These are phyloP conservation scores for Metschnikowia borealis DNA, from an alignment of 805 yeast species.

Conservation along the genomic window DNA sequence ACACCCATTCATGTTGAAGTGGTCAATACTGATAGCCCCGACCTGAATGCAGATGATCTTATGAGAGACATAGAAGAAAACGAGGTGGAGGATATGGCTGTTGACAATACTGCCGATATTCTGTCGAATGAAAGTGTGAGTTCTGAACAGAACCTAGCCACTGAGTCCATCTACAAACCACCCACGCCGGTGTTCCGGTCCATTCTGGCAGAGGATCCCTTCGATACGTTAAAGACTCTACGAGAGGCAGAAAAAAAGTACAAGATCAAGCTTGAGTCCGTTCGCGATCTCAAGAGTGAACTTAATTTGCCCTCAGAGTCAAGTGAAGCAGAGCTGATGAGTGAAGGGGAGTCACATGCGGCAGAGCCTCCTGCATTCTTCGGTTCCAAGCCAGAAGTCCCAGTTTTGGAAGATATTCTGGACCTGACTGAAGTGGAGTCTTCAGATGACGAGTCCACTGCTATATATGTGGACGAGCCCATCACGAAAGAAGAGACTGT, in stretches of 20 bases:
- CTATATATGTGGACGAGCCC: conserved; percentile 10
- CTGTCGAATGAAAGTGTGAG: background rate
- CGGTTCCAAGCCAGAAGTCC: conserved; percentile 7
- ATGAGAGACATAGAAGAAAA: background rate
- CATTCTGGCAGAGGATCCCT: conserved; percentile 10
- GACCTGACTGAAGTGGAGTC: background rate
- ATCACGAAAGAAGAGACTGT: conserved; percentile 6
- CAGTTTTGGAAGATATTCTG: conserved; percentile 7
- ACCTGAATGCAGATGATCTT: background rate
- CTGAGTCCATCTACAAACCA: background rate
- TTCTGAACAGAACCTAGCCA: background rate
- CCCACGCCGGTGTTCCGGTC: conserved; percentile 12
- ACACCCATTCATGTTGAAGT: background rate
- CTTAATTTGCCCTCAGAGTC: conserved; percentile 6
- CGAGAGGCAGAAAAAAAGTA: conserved; percentile 13
- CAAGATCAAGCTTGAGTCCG: conserved; percentile 14
- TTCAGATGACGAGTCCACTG: background rate
- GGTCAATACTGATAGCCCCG: background rate
- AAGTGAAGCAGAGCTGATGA: background rate
- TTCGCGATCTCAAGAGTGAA: conserved; percentile 11
- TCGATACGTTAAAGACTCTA: conserved; percentile 9
- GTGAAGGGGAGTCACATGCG: background rate
- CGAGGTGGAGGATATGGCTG: too few relatives aligned
- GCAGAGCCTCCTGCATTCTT: background rate
- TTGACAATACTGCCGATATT: background rate